Percentiles rank a stretch among this genome's conserved stretches.
These are phyloP conservation scores for Rhododendron simsii DNA, from an alignment of 148 eudicot species.

Conservation along the genomic window DNA sequence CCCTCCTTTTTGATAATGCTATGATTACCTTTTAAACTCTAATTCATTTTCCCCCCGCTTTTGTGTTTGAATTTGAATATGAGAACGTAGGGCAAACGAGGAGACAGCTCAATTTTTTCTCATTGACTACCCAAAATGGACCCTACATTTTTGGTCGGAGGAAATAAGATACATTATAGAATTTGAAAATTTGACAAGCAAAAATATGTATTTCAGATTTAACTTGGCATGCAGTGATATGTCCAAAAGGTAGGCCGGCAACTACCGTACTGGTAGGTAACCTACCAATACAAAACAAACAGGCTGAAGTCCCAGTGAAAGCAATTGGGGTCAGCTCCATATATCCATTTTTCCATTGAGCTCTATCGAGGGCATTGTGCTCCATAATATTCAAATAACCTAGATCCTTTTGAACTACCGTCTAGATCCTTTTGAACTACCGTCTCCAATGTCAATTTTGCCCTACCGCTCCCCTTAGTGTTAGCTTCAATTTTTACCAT, in stretches of 20 bases:
- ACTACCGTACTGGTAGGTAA: background rate
- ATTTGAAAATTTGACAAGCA: background rate
- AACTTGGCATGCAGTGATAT: background rate
- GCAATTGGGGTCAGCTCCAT: background rate
- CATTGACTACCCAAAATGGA: too few species aligned
- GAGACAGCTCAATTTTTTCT: too few species aligned
- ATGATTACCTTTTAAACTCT: too few species aligned
- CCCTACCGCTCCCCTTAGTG: background rate
- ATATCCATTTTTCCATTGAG: background rate
- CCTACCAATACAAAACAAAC: background rate
- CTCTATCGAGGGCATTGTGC: background rate
- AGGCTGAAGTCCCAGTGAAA: background rate
- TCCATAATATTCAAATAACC: background rate
- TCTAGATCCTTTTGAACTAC: background rate
- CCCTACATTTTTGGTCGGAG: too few species aligned
- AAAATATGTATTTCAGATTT: background rate
- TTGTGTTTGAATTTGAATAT: too few species aligned
- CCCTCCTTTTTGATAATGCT: too few species aligned
- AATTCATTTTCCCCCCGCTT: too few species aligned
- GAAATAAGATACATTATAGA: background rate
- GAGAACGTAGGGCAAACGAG: too few species aligned
- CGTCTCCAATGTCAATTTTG: background rate
- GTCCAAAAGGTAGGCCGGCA: background rate
- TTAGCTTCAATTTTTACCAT: background rate
- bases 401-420: background rate